phyloP scores from a whole-genome alignment of 1,284 basidiomycete genomes.

The Leccinum huronense region DNA sequence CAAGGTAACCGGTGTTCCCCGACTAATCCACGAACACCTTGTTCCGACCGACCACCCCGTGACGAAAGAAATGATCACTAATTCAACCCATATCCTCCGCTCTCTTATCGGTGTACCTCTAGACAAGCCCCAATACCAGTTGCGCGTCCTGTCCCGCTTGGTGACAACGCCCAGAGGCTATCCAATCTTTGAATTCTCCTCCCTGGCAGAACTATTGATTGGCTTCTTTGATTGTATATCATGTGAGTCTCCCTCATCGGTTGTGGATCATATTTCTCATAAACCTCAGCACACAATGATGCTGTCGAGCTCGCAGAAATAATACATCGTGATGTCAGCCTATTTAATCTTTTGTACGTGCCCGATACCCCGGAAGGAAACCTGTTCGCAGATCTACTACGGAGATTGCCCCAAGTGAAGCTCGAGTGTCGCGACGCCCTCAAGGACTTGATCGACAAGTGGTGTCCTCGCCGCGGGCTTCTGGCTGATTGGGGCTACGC shows the following conservation, averaged over 20 bases:
- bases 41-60: not conserved
- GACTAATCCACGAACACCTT: not conserved
- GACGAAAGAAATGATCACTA: not conserved
- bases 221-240: not conserved
- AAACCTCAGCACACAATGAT: not conserved
- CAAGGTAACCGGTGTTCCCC: not conserved
- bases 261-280: not conserved
- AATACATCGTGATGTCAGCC: not conserved
- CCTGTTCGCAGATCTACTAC: not conserved
- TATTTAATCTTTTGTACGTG: not conserved
- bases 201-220: not conserved
- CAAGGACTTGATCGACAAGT: not conserved
- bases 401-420: not conserved
- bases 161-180: not conserved
- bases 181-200: not conserved
- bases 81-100: not conserved
- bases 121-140: not conserved
- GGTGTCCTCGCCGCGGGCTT: not conserved
- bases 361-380: not conserved
- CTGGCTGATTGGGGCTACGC: not conserved
- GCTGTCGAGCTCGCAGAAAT: not conserved
- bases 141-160: not conserved
- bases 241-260: not conserved
- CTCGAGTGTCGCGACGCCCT: not conserved
- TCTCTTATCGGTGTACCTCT: not conserved